Percentiles rank a stretch among this genome's conserved stretches.
These are phyloP conservation scores for Ogataea zsoltii DNA, from an alignment of 805 yeast genomes.

Conservation along the genomic window DNA sequence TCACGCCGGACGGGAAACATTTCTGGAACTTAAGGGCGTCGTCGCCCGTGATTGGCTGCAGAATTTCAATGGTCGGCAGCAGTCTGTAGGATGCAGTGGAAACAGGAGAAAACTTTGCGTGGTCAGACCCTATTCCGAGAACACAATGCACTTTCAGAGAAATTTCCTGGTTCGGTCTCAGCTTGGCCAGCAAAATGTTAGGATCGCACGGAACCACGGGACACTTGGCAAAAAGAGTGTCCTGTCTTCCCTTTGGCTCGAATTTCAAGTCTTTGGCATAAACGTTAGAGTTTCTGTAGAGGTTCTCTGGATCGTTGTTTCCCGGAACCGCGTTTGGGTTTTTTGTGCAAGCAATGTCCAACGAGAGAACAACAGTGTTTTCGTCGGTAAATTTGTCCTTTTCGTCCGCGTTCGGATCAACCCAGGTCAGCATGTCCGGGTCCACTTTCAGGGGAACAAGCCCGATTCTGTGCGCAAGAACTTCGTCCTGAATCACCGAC, in stretches of 20 bases:
- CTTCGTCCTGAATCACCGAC: constrained; percentile 96
- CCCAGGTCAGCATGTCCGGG: constrained; percentile 88
- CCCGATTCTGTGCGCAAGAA: constrained; percentile 93
- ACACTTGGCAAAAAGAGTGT: constrained; percentile 60
- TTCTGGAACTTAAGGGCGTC: constrained; percentile 77
- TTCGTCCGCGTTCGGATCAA: constrained; percentile 63
- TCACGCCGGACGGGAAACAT: constrained; percentile 93
- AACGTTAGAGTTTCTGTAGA: constrained; percentile 81
- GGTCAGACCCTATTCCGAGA: constrained; percentile 90
- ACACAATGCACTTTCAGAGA: constrained; percentile 87
- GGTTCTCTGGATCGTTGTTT: constrained; percentile 76
- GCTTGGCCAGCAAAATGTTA: constrained; percentile 83
- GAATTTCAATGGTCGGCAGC: constrained; percentile 81
- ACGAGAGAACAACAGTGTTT: constrained; percentile 82
- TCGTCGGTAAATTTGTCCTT: constrained; percentile 77
- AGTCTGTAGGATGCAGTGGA: constrained; percentile 94
- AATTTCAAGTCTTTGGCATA: constrained; percentile 88
- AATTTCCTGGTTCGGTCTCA: constrained; percentile 97
- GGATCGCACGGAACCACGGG: constrained; percentile 85
- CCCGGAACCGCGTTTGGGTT: constrained; percentile 81
- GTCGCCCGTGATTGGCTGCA: constrained; percentile 71
- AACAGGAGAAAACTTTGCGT: constrained; percentile 97
- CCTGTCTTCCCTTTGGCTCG: constrained; percentile 89
- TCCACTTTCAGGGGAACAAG: constrained; percentile 86
- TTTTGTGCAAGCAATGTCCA: constrained; percentile 80